Evolutionary conservation across 305 asterid species (phyloP).

Genomic region (Fraxinus angustifolia): DNA sequence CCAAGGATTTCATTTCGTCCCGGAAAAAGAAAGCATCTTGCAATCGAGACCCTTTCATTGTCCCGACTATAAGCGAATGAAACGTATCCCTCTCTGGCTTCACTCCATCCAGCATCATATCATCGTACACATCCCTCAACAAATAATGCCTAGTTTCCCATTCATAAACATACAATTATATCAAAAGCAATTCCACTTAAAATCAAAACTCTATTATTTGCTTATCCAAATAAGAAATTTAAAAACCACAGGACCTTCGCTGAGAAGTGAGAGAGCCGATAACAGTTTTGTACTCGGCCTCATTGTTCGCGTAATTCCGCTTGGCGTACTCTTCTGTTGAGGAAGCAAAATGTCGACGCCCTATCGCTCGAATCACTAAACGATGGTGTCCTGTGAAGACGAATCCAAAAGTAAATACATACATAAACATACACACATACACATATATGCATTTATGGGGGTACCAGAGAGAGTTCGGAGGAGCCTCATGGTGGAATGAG

Average conservation of each 20-base stretch:
- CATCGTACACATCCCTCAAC: slow-evolving; percentile 92
- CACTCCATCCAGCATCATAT: slow-evolving; percentile 95
- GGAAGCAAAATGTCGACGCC: slow-evolving; percentile 59
- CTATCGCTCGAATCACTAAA: slow-evolving; percentile 44
- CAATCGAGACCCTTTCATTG: slow-evolving; percentile 83
- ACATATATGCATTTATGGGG: neutral
- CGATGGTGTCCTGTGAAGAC: slow-evolving; percentile 43
- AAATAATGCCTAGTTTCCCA: slow-evolving; percentile 49
- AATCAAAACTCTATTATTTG: neutral
- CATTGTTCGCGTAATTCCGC: slow-evolving; percentile 80
- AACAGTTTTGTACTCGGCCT: slow-evolving; percentile 71
- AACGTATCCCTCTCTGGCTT: slow-evolving; percentile 94
- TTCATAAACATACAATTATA: slow-evolving; percentile 8
- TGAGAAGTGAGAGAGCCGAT: slow-evolving; percentile 62
- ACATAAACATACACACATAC: neutral
- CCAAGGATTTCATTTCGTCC: slow-evolving; percentile 81
- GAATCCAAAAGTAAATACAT: neutral
- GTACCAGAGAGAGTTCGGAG: slow-evolving; percentile 56
- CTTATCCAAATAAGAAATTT: neutral
- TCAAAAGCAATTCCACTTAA: slow-evolving; percentile 7
- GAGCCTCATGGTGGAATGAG: slow-evolving; percentile 42
- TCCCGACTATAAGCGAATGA: slow-evolving; percentile 78
- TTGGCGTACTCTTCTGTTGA: slow-evolving; percentile 58
- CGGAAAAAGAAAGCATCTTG: slow-evolving; percentile 86
- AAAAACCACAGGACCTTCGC: slow-evolving; percentile 44